Evolutionary conservation across 2,329 filamentous ascomycete genomes (phyloP), one percentile per base, ranked within the genome.

Genomic region (Hirsutella thompsonii): DNA sequence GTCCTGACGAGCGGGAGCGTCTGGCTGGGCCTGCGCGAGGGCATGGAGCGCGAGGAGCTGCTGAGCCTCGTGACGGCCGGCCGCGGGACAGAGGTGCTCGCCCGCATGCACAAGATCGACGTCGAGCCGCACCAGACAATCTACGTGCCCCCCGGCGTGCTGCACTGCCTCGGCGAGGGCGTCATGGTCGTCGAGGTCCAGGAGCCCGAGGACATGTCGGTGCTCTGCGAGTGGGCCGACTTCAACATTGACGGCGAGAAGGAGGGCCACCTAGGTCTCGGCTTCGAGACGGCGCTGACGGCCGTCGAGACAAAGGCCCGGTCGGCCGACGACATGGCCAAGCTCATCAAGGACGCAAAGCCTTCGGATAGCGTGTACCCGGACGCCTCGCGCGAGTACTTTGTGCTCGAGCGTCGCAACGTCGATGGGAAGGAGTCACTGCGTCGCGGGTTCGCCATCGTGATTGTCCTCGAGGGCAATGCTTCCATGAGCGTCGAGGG

Each of bases 141-240:
- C n/a, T 47, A 49, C 36, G 47, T 51, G 2, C 44, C 46, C 8
- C 44, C 46, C 2, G 46, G 49, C 2, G 46, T 42, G 5, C 42
- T 54, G 30, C 50, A 52, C 36, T 40, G 49, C 28, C 52, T 54
- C 8, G 47, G 49, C 10, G 39, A 50, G 18, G 46, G 46, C n/a
- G 28, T 44, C 23, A 33, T 53, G 16, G 33, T 49, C 3, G 42
- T 52, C 11, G 47, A 52, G 34, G 37, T 48, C 0, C 44, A 52
- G 26, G 46, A 51, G 21, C 46, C 50, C 8, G 43, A 45, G 14
- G 47, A 49, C 29, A 11, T 49, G 20, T 49, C 42, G 13, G 41
- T 53, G 8, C 34, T 50, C 1, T 47, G 48, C 21, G 48, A 49
- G 41, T 47, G 49, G 46, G 33, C 21, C 1, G 48, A 41, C 1